Evolutionary conservation across 1,139 yeast species (phyloP).

Genomic region (Meyerozyma carpophila): DNA sequence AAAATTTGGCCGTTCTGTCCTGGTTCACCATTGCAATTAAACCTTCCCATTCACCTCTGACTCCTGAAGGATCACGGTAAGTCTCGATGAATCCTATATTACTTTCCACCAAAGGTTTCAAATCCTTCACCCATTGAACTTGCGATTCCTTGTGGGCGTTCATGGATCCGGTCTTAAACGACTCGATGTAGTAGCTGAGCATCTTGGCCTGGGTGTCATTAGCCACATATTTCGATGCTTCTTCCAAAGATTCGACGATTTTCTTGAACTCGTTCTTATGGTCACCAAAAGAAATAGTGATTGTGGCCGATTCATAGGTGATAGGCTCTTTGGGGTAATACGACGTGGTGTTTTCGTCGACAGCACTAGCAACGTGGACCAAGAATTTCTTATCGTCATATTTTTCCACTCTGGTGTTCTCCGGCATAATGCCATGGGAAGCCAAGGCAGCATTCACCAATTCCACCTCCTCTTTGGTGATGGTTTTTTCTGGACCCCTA

Average conservation of each 20-base stretch:
- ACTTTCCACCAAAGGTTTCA: conserved; percentile 78
- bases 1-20: conserved; percentile 78
- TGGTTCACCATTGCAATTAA: conserved; percentile 88
- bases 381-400: conserved; percentile 36
- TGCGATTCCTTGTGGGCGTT: conserved; percentile 82
- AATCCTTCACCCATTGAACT: conserved; percentile 80
- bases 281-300: conserved; percentile 71
- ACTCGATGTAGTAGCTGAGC: conserved; percentile 59
- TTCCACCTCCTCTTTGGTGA: conserved; percentile 59
- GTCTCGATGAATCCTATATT: conserved; percentile 90
- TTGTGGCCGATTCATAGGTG: conserved; percentile 20
- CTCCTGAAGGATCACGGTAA: conserved; percentile 87
- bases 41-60: conserved; percentile 93
- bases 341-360: conserved; percentile 34
- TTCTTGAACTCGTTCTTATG: conserved; percentile 57
- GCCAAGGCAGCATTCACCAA: conserved; percentile 62
- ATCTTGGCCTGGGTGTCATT: conserved; percentile 66
- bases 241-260: conserved; percentile 50
- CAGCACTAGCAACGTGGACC: conserved; percentile 60
- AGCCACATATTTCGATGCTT: conserved; percentile 62
- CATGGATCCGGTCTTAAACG: conserved; percentile 80
- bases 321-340: conserved; percentile 31
- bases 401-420: conserved; percentile 71
- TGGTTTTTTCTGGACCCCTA: conserved; percentile 17
- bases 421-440: conserved; percentile 64